A percentile compares a stretch with the other conserved stretches of the same genome.
Conservation (phyloP, 257 asterid genomes). For the Primulina tabacum region DNA sequence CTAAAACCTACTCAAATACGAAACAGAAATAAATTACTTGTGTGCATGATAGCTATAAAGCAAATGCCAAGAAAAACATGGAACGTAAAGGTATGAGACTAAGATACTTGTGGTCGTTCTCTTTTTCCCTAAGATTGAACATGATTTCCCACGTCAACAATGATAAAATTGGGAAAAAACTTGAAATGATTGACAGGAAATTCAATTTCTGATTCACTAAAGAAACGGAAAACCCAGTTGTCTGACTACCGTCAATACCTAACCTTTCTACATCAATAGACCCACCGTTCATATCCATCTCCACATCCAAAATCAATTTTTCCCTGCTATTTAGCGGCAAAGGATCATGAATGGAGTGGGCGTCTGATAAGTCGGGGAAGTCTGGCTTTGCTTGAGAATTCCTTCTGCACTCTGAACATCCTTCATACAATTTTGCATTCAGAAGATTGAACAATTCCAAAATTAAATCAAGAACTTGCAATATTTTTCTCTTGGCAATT, state of each 20-base stretch:
- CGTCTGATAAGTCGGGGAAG: slow-evolving; percentile 34
- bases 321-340: slow-evolving; percentile 42
- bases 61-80: slow-evolving; percentile 9
- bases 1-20: slow-evolving; percentile 59
- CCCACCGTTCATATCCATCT: slow-evolving; percentile 65
- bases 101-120: slow-evolving; percentile 61
- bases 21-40: slow-evolving; percentile 19
- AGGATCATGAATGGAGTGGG: slow-evolving; percentile 36
- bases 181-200: slow-evolving; percentile 52
- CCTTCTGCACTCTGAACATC: slow-evolving; percentile 48
- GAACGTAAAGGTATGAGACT: slow-evolving; percentile 9
- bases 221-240: slow-evolving; percentile 36
- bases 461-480: slow-evolving; percentile 31
- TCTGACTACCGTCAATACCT: slow-evolving; percentile 39
- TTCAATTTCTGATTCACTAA: slow-evolving; percentile 58
- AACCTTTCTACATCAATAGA: slow-evolving; percentile 57
- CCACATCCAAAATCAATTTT: slow-evolving; percentile 67
- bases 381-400: slow-evolving; percentile 35
- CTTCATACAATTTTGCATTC: slow-evolving; percentile 66
- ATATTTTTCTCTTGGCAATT: slow-evolving; percentile 40
- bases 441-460: slow-evolving; percentile 50
- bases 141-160: slow-evolving; percentile 70
- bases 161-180: slow-evolving; percentile 72
- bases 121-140: slow-evolving; percentile 65
- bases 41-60: slow-evolving; percentile 9